Base-by-base conservation (phyloP, 768 basidiomycete genomes). In the Psilocybe tampanensis region DNA sequence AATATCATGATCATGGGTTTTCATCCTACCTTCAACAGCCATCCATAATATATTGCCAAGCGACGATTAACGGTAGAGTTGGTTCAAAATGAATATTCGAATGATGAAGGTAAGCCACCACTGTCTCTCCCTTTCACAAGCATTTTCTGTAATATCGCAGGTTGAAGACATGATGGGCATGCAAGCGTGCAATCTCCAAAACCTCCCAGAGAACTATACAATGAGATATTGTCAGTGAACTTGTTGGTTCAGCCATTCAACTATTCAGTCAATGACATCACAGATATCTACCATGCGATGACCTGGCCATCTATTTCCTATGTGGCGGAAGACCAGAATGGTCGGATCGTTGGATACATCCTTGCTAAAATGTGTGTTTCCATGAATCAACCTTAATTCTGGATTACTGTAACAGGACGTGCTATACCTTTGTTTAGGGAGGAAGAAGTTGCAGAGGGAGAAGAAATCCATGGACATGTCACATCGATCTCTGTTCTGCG, bases 221-320 rank as follows among this genome's bases (percentile, higher is more conserved):
- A 88, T 94, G 80, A 85, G 85, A 69, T 90, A 89, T 63, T 91
- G 89, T 90, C 32, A 50, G 26, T 45, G 13, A 19, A 22, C 51
- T 44, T 39, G 23, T 19, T 12, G 32, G n/a, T 8, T 39, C 34
- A 13, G 51, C 33, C 32, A 42, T 17, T 44, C 24, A 22, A 45
- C 33, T 45, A n/a, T 29, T 7, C 22, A 32, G 6, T 29, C 19
- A 26, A n/a, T 8, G 24, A 18, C 13, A 33, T 12, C 33, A 54
- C 54, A 80, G 93, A 95, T 71, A 80, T 96, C 45, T 98, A 95
- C 72, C 95, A 97, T 68, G 85, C 86, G 8, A 80, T 96, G 75
- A 92, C 93, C n/a, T 98, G 95, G 95, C 95, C 95, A 1, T 86
- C 90, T 33, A 80, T 98, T 19, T 96, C 94, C 11, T 97, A 90